Evolutionary conservation across 83 land plant species (phyloP), one percentile per base, ranked within the genome.

Genomic region (Picea abies): DNA sequence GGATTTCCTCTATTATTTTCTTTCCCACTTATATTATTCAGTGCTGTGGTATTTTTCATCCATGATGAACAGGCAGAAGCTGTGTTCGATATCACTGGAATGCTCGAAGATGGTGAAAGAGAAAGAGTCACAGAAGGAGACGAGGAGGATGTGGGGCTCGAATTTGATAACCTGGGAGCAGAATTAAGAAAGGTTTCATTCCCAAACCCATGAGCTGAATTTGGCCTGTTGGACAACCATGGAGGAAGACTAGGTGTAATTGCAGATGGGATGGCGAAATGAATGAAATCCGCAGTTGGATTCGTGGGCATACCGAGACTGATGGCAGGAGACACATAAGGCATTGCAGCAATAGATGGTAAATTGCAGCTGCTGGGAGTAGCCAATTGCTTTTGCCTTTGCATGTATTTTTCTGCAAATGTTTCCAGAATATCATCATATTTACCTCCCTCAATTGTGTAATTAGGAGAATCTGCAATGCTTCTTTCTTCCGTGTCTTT

Each of bases 81-180:
- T 8, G 44, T 4, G 73, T 69, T 69, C 1, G 56, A 41, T 3
- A 35, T 7, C 19, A 6, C 25, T 32, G 39, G 76, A 72, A 4
- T 72, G 76, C 23, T 72, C 23, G 44, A 19, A 11, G 93, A 84
- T 26, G 95, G 81, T 16, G 93, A 89, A 2, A 93, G 90, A 1
- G 86, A 86, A 0, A 93, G 82, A 19, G 91, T 84, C 0, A 93
- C 95, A 4, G 95, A 93, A 20, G 95, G 95, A 39, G 95, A 92
- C 0, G 85, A 83, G 23, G 91, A 83, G 23, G 90, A 76, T 9
- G 58, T 25, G 5, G 76, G 61, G 10, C 63, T 60, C 5, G 60
- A 56, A 64, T 78, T 80, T 41, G 64, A 41, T n/a, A 52, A 25
- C 22, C 76, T 69, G 16, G 32, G 49, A 15, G 70, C 60, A 66